Evolutionary conservation across 2,329 filamentous ascomycete species (phyloP).

Genomic region (Alternaria angustiovoidea): DNA sequence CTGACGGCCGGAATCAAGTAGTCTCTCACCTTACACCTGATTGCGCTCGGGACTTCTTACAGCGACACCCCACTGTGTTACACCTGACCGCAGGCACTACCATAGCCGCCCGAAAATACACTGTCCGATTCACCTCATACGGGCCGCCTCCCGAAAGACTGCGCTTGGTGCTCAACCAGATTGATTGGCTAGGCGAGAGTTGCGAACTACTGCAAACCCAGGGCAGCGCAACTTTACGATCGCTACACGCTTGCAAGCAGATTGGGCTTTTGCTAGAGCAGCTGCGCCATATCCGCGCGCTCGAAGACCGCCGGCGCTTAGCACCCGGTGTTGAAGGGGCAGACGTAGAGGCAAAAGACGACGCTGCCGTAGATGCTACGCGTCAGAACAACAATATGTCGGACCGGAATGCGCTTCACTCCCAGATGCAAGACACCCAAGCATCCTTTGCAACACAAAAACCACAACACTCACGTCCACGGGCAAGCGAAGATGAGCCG

Average conservation of each 20-base stretch:
- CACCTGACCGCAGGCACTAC: conserved; percentile 9
- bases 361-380: conserved; percentile 17
- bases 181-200: conserved; percentile 24
- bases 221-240: background rate
- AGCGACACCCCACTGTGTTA: conserved; percentile 5
- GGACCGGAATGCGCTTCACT: conserved; percentile 11
- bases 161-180: conserved; percentile 29
- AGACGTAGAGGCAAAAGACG: conserved; percentile 12
- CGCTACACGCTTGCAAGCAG: conserved; percentile 17
- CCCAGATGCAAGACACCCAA: conserved; percentile 33
- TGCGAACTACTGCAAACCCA: background rate
- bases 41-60: conserved; percentile 19
- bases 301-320: conserved; percentile 31
- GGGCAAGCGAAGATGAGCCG: conserved; percentile 8
- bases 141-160: conserved; percentile 33
- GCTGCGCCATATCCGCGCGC: conserved; percentile 22
- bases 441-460: conserved; percentile 34
- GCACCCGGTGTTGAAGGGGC: conserved; percentile 1
- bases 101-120: conserved; percentile 34
- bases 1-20: conserved; percentile 38
- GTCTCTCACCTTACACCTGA: conserved; percentile 23
- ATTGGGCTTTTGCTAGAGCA: conserved; percentile 14
- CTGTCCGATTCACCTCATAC: conserved; percentile 37
- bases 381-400: background rate
- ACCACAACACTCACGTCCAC: conserved; percentile 12